Evolutionary conservation across 768 basidiomycete genomes (phyloP).

Genomic region (Flagelloscypha sp.): DNA sequence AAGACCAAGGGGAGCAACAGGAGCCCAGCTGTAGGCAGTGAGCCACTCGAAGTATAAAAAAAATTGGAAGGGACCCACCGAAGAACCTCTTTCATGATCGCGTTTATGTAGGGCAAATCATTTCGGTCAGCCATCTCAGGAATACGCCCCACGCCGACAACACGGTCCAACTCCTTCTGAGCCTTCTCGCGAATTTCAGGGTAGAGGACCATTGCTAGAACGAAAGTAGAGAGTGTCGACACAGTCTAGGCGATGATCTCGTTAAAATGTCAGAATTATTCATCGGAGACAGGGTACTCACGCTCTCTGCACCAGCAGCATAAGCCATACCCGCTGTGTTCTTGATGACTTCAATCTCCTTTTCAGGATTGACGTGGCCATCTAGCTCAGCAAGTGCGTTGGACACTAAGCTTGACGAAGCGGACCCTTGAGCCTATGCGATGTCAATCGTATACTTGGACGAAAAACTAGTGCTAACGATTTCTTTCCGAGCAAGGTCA

Average conservation of each 20-base stretch:
- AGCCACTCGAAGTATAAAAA: slow-evolving; percentile 5
- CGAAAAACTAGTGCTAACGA: neutral
- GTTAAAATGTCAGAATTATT: neutral
- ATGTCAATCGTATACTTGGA: slow-evolving; percentile 6
- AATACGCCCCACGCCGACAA: slow-evolving; percentile 21
- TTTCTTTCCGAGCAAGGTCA: neutral
- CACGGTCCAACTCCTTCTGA: slow-evolving; percentile 22
- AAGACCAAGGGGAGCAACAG: slow-evolving; percentile 24
- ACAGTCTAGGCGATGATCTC: slow-evolving; percentile 18
- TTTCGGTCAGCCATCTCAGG: slow-evolving; percentile 21
- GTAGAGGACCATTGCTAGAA: slow-evolving; percentile 27
- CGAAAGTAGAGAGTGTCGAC: slow-evolving; percentile 25
- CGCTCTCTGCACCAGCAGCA: slow-evolving; percentile 36
- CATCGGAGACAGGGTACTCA: slow-evolving; percentile 12
- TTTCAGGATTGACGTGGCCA: slow-evolving; percentile 11
- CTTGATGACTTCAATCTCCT: slow-evolving; percentile 24
- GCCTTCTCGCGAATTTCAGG: slow-evolving; percentile 26
- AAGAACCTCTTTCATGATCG: slow-evolving; percentile 30
- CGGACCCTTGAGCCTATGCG: slow-evolving; percentile 19
- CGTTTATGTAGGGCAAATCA: slow-evolving; percentile 33
- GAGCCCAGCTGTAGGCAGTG: slow-evolving; percentile 20
- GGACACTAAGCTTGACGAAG: slow-evolving; percentile 25
- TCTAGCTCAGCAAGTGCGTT: slow-evolving; percentile 21
- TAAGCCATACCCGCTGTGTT: slow-evolving; percentile 31
- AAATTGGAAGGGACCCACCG: slow-evolving; percentile 16